These are phyloP conservation scores for Verticillium tricorpus DNA, from an alignment of 2,329 filamentous ascomycete genomes.

Conservation along the genomic window DNA sequence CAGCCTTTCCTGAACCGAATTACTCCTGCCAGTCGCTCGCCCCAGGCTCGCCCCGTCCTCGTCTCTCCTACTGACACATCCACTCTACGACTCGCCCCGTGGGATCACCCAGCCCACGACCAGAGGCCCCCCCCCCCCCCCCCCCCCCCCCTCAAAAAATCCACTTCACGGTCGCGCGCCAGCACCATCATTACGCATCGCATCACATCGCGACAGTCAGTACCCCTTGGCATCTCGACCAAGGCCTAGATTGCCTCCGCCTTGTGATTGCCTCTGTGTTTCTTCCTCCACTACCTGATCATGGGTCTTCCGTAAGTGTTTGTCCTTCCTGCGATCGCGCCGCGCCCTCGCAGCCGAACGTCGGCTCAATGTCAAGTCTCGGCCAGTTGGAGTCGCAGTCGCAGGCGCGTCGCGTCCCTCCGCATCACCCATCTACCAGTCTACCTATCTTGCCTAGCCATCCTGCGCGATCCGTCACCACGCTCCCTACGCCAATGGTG, in stretches of 20 bases:
- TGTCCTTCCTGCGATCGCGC: constrained; percentile 4
- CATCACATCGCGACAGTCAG: no score
- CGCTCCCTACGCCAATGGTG: not conserved
- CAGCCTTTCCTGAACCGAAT: not conserved
- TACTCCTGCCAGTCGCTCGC: not conserved
- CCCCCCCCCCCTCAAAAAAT: not conserved
- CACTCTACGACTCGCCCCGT: not conserved
- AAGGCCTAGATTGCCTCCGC: not conserved
- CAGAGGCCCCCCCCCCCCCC: not conserved
- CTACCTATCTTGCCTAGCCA: not conserved
- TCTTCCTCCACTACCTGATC: not conserved
- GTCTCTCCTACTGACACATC: not conserved
- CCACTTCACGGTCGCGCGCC: not conserved
- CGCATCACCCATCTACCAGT: constrained; percentile 2
- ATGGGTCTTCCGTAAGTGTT: constrained; percentile 46
- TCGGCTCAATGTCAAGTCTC: constrained; percentile 11
- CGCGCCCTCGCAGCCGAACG: constrained; percentile 5
- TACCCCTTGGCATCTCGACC: no score
- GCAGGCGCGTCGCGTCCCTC: constrained; percentile 4
- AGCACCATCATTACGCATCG: not conserved
- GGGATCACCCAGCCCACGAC: not conserved
- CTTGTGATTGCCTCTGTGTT: not conserved
- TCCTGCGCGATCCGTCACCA: constrained; percentile 1
- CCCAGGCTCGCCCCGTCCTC: not conserved
- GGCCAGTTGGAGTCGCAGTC: constrained; percentile 3